Evolutionary conservation across 306 rosid species (phyloP), one percentile per base, ranked within the genome.

Genomic region (Prinsepia uniflora): DNA sequence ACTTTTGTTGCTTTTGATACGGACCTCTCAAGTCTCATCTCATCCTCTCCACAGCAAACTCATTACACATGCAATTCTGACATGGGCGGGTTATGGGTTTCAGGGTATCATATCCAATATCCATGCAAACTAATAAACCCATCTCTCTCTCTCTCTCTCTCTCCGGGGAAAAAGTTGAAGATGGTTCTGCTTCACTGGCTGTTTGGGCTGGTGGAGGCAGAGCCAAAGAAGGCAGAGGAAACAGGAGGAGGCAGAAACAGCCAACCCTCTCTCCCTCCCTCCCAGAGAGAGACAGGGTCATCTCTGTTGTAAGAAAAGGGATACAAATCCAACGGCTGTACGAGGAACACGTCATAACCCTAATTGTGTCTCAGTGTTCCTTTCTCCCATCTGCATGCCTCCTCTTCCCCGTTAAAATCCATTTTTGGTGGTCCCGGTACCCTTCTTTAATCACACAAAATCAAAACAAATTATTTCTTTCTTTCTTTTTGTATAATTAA

Each of bases 351-450:
- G 88, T 87, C 36, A 30, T 30, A 30, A 30, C 36, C 36, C 36
- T 30, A 84, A 84, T 79, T 80, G 76, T 83, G 81, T 80, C 81
- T 73, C 80, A 74, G 65, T 87, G 96, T 86, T 77, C 84, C 91
- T 70, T 67, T 78, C 82, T 83, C 65, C 91, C 95, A 83, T 87
- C 95, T 89, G 95, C 91, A 88, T 81, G 92, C 91, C 90, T 80
- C 91, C 90, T 80, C 95, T 84, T 86, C 85, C 83, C 79, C 91
- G 85, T 85, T 85, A 72, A 78, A 77, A 15, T 68, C 73, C 86
- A 47, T 76, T 77, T 19, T 68, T 68, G 6, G 92, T 89, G 97
- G 97, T 84, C 97, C 97, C 95, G 36, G 19, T 90, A 81, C 80
- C 41, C 12, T 52, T 52, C 5, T 20, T 30, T 30, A 30, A 54